These are phyloP conservation scores for Cephaloascus fragrans DNA, from an alignment of 805 yeast species.

Conservation along the genomic window DNA sequence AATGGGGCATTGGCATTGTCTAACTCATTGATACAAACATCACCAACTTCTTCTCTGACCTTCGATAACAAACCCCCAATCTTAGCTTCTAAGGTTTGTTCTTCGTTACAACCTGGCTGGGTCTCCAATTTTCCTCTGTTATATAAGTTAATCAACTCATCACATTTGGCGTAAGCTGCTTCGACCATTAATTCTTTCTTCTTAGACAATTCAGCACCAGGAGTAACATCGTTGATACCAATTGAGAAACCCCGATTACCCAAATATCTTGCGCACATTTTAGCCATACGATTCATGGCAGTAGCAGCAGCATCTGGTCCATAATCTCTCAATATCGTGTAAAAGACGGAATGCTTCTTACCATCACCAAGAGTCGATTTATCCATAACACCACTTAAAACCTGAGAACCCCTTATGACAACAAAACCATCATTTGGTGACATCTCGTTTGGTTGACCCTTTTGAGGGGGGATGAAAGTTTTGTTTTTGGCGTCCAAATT, in stretches of 20 bases:
- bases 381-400: slow-evolving; percentile 93
- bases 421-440: slow-evolving; percentile 96
- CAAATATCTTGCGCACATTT: slow-evolving; percentile 87
- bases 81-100: slow-evolving; percentile 94
- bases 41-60: slow-evolving; percentile 98
- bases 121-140: slow-evolving; percentile 87
- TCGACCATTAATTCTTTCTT: slow-evolving; percentile 87
- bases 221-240: slow-evolving; percentile 96
- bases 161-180: slow-evolving; percentile 83
- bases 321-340: slow-evolving; percentile 88
- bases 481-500: slow-evolving; percentile 93
- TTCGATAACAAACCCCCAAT: slow-evolving; percentile 93
- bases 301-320: slow-evolving; percentile 95
- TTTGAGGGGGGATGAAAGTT: slow-evolving; percentile 70
- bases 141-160: slow-evolving; percentile 71
- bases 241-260: slow-evolving; percentile 96
- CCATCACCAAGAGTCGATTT: slow-evolving; percentile 96
- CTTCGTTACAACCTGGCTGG: slow-evolving; percentile 98
- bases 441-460: slow-evolving; percentile 80
- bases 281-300: slow-evolving; percentile 99
- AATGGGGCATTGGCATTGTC: slow-evolving; percentile 90
- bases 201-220: slow-evolving; percentile 64
- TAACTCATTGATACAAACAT: slow-evolving; percentile 87
- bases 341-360: slow-evolving; percentile 92
- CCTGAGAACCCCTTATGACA: slow-evolving; percentile 78